Base-by-base conservation (phyloP, 768 basidiomycete genomes). In the Boletus eberwhitei region DNA sequence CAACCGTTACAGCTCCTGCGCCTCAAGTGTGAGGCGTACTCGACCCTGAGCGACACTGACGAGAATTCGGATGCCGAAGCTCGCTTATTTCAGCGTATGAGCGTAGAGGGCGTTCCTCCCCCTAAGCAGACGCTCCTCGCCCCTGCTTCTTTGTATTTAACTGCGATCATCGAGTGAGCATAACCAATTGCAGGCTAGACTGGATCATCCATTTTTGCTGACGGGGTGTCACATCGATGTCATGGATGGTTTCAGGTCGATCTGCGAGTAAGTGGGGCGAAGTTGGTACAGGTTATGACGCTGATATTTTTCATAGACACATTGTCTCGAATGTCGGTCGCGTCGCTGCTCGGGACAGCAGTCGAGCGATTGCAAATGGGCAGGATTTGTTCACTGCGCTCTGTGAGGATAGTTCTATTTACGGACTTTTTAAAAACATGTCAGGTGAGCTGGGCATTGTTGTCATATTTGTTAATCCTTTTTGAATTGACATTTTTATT, bases 131-230 rank as follows among this genome's bases (percentile, higher is more conserved):
- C 79, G 8, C 77, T 88, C 9, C 70, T 94, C 24, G 85, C 87
- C 9, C 92, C 92, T 5, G 90, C 93, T 32, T 87, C 91, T 19
- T 68, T 97, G 41, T 97, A 95, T 76, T 78, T 95, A 48, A 95
- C 94, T 3, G 93, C 93, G 8, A 90, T 96, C 59, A 77, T 97
- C 31, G 94, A 97, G 93, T 95, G 71, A 75, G 93, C 81, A 17
- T 47, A 41, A 19, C 54, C 54, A 52, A 49, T 61, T 59, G 49
- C 51, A 53, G 55, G 61, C 51, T 58, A 56, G 50, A 50, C 55
- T 52, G 35, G 29, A 29, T 43, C 43, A 48, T 59, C 48, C 45
- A 34, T 65, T 55, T 65, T 57, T 58, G 56, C 62, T 63, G 66
- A 73, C 50, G 73, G 60, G 40, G 31, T 52, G 55, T 49, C 58